Conservation (phyloP, 768 basidiomycete species). For the Phlebiopsis gigantea region DNA sequence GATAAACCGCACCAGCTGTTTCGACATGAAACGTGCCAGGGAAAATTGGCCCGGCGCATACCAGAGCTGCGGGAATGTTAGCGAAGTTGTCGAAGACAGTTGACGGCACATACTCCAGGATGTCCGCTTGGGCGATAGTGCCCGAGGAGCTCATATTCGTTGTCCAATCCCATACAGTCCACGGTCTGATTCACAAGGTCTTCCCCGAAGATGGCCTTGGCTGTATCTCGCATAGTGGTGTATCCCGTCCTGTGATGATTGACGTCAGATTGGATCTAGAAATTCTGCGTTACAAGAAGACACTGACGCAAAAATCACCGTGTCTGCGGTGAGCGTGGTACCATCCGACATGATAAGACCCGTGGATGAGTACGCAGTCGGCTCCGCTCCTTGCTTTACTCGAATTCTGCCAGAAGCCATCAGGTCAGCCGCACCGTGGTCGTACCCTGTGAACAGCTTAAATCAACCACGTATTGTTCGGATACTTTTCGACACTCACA, state of each 20-base stretch:
- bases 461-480: background rate
- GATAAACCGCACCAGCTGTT: constrained; percentile 30
- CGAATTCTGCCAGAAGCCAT: constrained; percentile 16
- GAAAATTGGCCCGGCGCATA: constrained; percentile 33
- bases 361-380: constrained; percentile 1
- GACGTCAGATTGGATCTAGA: background rate
- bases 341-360: constrained; percentile 26
- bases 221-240: constrained; percentile 25
- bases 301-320: constrained; percentile 26
- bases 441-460: constrained; percentile 10
- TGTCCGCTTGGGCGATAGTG: constrained; percentile 36
- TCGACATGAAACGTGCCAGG: constrained; percentile 28
- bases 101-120: constrained; percentile 31
- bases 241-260: constrained; percentile 27
- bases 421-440: constrained; percentile 18
- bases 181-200: constrained; percentile 29
- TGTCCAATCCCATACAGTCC: constrained; percentile 35
- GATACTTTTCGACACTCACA: constrained; percentile 2
- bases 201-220: constrained; percentile 30
- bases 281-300: background rate
- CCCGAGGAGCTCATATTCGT: constrained; percentile 34
- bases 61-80: constrained; percentile 28
- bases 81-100: background rate
- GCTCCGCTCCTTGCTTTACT: constrained; percentile 17
- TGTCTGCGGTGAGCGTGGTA: constrained; percentile 23